Evolutionary conservation across 83 land plant species (phyloP).

Genomic region (Thuja plicata): DNA sequence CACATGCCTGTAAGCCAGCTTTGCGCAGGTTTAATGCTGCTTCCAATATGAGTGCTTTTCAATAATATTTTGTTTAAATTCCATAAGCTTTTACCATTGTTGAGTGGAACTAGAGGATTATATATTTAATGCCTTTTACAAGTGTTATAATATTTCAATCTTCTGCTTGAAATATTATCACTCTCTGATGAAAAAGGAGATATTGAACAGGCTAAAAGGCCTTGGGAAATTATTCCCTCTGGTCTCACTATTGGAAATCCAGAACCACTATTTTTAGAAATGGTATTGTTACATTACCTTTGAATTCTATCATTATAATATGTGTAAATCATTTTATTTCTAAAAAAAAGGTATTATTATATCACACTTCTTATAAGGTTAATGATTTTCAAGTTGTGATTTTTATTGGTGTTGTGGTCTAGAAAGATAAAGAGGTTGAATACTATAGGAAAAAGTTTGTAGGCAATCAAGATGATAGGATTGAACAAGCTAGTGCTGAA

Average conservation of each 20-base stretch:
- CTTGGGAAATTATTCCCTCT: constrained; percentile 79
- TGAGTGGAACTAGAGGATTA: too few relatives aligned
- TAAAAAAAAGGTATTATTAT: not conserved
- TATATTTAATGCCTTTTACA: constrained; percentile 22
- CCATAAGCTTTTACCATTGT: too few relatives aligned
- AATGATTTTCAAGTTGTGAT: not conserved
- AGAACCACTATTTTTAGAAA: constrained; percentile 82
- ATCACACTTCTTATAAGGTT: not conserved
- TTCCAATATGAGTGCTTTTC: too few relatives aligned
- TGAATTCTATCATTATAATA: not conserved
- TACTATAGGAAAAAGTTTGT: constrained; percentile 66
- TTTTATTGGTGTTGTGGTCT: constrained; percentile 16
- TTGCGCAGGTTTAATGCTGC: not conserved
- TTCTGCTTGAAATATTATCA: constrained; percentile 53
- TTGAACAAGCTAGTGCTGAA: constrained; percentile 55
- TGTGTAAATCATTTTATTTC: not conserved
- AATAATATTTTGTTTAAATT: too few relatives aligned
- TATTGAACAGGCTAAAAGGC: constrained; percentile 41
- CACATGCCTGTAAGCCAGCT: not conserved
- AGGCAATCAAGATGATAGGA: constrained; percentile 95
- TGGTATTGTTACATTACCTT: constrained; percentile 44
- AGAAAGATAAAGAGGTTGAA: constrained; percentile 89
- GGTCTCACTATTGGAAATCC: constrained; percentile 92
- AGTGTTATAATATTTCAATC: constrained; percentile 81
- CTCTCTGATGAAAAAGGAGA: constrained; percentile 72